A percentile compares a stretch with the other conserved stretches of the same genome.
These are phyloP conservation scores for Sphagnurus paluster DNA, from an alignment of 1,284 basidiomycete genomes.

Conservation along the genomic window DNA sequence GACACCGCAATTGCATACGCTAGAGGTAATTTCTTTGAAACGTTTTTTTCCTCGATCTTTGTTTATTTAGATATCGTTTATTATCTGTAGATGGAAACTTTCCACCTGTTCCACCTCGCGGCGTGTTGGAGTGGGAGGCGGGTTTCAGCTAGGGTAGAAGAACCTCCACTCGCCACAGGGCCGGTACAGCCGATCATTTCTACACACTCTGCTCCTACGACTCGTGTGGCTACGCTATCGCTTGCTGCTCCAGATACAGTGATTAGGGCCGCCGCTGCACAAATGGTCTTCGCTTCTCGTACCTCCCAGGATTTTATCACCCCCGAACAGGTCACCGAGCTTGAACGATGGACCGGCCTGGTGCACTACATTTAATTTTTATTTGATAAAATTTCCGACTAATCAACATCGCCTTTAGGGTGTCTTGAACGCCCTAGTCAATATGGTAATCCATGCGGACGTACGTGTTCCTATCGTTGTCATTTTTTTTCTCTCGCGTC, in stretches of 20 bases:
- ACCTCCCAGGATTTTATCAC: slow-evolving; percentile 77
- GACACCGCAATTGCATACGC: slow-evolving; percentile 55
- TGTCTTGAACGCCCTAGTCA: slow-evolving; percentile 38
- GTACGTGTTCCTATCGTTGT: slow-evolving; percentile 25
- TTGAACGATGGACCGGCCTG: slow-evolving; percentile 71
- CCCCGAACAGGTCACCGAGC: slow-evolving; percentile 59
- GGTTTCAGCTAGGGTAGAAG: slow-evolving; percentile 20
- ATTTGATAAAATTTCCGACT: slow-evolving; percentile 8
- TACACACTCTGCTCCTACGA: slow-evolving; percentile 27
- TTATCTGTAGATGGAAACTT: slow-evolving; percentile 76
- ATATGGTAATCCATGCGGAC: slow-evolving; percentile 31
- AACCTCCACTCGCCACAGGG: slow-evolving; percentile 44
- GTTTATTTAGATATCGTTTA: slow-evolving; percentile 4
- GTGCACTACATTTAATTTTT: slow-evolving; percentile 34
- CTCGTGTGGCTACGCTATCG: slow-evolving; percentile 25
- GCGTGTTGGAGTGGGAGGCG: slow-evolving; percentile 51
- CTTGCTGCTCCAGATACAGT: slow-evolving; percentile 36
- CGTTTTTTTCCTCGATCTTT: slow-evolving; percentile 9
- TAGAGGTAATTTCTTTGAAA: slow-evolving; percentile 53
- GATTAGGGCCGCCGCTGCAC: slow-evolving; percentile 76
- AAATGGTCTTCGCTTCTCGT: slow-evolving; percentile 85
- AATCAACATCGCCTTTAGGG: slow-evolving; percentile 26
- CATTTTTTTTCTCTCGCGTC: not conserved
- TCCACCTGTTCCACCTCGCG: slow-evolving; percentile 75
- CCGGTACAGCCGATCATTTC: slow-evolving; percentile 44